These are phyloP conservation scores for Candida maesae DNA, from an alignment of 805 yeast genomes.

Conservation along the genomic window DNA sequence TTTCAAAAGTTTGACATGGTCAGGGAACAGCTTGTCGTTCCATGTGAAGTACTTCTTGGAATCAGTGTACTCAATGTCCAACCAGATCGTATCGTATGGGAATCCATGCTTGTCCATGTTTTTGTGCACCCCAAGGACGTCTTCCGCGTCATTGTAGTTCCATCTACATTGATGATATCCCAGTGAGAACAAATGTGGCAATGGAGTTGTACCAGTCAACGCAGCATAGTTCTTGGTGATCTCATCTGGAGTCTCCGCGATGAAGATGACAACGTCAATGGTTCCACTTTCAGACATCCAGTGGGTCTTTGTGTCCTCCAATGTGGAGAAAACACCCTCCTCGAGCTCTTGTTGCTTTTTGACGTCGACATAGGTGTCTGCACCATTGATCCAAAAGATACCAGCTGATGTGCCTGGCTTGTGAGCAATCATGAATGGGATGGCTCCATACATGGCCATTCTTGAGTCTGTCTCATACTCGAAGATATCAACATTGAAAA, in stretches of 20 bases:
- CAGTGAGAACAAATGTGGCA: constrained; percentile 76
- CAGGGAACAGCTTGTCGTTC: constrained; percentile 70
- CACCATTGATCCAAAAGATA: constrained; percentile 86
- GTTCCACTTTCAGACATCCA: constrained; percentile 94
- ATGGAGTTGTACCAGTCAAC: constrained; percentile 65
- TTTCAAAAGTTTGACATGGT: constrained; percentile 64
- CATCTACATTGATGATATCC: constrained; percentile 98
- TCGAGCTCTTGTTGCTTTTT: constrained; percentile 30
- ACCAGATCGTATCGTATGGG: constrained; percentile 92
- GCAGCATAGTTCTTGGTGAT: constrained; percentile 59
- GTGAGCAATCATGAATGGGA: constrained; percentile 80
- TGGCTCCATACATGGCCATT: constrained; percentile 92
- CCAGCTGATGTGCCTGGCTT: constrained; percentile 61
- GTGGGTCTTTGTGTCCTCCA: constrained; percentile 49
- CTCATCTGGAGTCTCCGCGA: constrained; percentile 53
- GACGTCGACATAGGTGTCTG: constrained; percentile 88
- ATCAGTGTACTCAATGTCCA: constrained; percentile 90
- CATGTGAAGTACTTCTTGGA: constrained; percentile 88
- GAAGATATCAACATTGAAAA: constrained; percentile 91
- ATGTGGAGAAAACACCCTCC: constrained; percentile 9
- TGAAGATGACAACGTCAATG: constrained; percentile 66
- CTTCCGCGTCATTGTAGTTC: constrained; percentile 90
- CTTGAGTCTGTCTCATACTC: constrained; percentile 83
- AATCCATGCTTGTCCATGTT: constrained; percentile 70
- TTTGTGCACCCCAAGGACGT: constrained; percentile 67